phyloP scores from a whole-genome alignment of 495 filamentous ascomycete species.

The Penicillium subrubescens region DNA sequence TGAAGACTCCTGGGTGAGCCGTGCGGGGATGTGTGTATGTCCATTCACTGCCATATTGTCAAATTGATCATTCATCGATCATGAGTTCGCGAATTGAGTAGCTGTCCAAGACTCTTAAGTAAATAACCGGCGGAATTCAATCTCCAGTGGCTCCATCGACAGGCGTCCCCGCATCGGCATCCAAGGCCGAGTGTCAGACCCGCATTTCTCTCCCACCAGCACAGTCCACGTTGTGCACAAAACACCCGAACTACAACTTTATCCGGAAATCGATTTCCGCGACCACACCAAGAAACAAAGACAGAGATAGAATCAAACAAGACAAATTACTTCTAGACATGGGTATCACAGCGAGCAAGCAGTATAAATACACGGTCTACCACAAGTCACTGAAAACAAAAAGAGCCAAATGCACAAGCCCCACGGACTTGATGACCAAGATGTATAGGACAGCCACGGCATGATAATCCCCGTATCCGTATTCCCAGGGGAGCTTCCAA shows the following conservation, averaged over 20 bases:
- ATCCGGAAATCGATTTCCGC: slow-evolving; percentile 23
- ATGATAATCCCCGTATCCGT: slow-evolving; percentile 6
- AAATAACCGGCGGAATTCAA: slow-evolving; percentile 21
- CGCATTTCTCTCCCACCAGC: slow-evolving; percentile 8
- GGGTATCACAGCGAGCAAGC: slow-evolving; percentile 37
- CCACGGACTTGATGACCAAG: background rate
- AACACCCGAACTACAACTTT: background rate
- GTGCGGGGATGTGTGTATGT: slow-evolving; percentile 17
- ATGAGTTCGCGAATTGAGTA: background rate
- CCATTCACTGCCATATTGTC: slow-evolving; percentile 11
- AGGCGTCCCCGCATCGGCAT: slow-evolving; percentile 1
- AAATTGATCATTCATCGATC: background rate
- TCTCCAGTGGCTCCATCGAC: slow-evolving; percentile 17
- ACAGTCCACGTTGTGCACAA: background rate
- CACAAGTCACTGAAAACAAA: slow-evolving; percentile 25
- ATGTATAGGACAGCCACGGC: background rate
- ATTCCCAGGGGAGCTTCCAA: slow-evolving; percentile 10
- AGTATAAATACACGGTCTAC: slow-evolving; percentile 36
- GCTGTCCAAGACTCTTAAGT: slow-evolving; percentile 9
- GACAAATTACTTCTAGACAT: slow-evolving; percentile 24
- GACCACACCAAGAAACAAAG: background rate
- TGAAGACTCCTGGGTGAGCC: slow-evolving; percentile 28
- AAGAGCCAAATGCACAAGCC: background rate
- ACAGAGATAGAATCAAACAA: background rate
- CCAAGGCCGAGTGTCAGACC: slow-evolving; percentile 4